Percentiles rank a stretch among this genome's conserved stretches.
Conservation (phyloP, 208 protist species). For the Porcisia hertigi region DNA sequence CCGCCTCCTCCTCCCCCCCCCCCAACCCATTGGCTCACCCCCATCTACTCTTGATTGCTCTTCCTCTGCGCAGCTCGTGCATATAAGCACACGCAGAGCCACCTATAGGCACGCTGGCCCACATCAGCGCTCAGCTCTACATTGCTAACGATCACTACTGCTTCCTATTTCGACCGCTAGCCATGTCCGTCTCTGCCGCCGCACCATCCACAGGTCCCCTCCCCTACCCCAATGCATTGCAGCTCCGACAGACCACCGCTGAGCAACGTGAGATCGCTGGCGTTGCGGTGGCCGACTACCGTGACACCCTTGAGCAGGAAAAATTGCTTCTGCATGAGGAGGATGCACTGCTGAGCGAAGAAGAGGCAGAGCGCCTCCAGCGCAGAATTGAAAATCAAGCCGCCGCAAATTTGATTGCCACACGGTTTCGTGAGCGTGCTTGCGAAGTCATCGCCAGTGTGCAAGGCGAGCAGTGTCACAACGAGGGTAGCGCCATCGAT, state of each 20-base stretch:
- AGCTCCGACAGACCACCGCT: slow-evolving; percentile 42
- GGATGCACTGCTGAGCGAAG: slow-evolving; percentile 23
- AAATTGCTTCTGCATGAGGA: slow-evolving; percentile 12
- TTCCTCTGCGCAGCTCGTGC: background rate
- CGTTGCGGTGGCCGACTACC: slow-evolving; percentile 19
- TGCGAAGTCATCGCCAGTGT: slow-evolving; percentile 22
- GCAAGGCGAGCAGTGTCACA: background rate
- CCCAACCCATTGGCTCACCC: background rate
- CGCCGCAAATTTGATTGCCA: slow-evolving; percentile 17
- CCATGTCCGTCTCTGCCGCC: slow-evolving; percentile 12
- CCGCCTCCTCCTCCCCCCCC: background rate
- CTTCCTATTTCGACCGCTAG: background rate
- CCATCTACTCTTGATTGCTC: background rate
- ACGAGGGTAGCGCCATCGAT: slow-evolving; percentile 21
- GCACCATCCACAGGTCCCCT: background rate
- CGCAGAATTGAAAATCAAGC: slow-evolving; percentile 9
- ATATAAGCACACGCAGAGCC: background rate
- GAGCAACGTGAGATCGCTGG: slow-evolving; percentile 25
- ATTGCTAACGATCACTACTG: background rate
- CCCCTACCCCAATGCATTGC: slow-evolving; percentile 59
- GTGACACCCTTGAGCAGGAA: background rate
- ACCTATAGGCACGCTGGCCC: background rate
- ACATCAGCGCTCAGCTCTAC: background rate
- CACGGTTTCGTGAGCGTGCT: slow-evolving; percentile 20
- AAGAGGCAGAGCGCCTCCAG: slow-evolving; percentile 21